Evolutionary conservation across 441 rosid species (phyloP).

Genomic region (Corymbia calophylla): DNA sequence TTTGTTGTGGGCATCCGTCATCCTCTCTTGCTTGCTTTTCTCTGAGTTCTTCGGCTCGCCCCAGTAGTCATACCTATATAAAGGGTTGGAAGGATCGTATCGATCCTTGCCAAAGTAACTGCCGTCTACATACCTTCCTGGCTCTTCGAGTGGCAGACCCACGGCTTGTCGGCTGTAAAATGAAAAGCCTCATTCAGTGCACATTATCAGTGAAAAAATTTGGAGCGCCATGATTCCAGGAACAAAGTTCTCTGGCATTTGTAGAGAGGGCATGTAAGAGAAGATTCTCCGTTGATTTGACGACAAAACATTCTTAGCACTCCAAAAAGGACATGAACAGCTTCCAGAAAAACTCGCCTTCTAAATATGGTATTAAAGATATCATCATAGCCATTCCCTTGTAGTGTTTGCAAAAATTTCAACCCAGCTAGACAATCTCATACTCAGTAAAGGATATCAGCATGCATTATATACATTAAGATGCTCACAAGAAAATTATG

Average conservation of each 20-base stretch:
- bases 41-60: constrained; percentile 94
- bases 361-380: neutral
- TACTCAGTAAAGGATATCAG: neutral
- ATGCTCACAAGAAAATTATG: neutral
- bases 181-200: neutral
- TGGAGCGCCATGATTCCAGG: neutral
- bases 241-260: neutral
- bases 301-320: neutral
- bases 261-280: neutral
- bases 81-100: constrained; percentile 79
- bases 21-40: constrained; percentile 71
- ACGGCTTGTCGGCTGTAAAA: constrained; percentile 70
- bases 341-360: neutral
- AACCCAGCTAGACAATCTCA: neutral
- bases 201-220: neutral
- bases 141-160: constrained; percentile 92
- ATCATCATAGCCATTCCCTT: neutral
- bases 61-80: constrained; percentile 87
- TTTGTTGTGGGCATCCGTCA: constrained; percentile 77
- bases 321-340: neutral
- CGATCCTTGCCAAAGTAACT: constrained; percentile 84
- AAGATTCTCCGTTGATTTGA: neutral
- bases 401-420: neutral
- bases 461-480: neutral
- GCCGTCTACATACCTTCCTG: constrained; percentile 77